Percentiles rank a stretch among this genome's conserved stretches.
Conservation (phyloP, 2,329 filamentous ascomycete species). For the Paecilomyces formosus region DNA sequence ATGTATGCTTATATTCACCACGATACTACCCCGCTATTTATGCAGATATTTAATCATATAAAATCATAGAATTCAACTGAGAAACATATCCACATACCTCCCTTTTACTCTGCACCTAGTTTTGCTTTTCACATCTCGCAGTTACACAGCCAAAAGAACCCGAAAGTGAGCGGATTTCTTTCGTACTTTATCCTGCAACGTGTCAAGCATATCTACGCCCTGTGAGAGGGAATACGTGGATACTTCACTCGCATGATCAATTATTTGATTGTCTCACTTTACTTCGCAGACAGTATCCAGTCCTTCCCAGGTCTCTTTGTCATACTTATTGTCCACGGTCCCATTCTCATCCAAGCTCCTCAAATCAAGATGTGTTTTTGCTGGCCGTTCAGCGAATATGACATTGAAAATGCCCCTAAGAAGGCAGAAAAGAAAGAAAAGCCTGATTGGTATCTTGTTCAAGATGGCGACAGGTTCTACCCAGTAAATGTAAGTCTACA, state of each 20-base stretch:
- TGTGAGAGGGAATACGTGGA: background rate
- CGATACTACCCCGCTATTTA: background rate
- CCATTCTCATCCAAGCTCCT: background rate
- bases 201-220: background rate
- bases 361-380: slow-evolving; percentile 3
- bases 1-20: background rate
- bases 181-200: background rate
- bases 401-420: background rate
- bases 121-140: too few relatives aligned
- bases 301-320: background rate
- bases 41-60: background rate
- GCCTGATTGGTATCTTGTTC: slow-evolving; percentile 8
- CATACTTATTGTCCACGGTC: background rate
- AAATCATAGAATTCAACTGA: background rate
- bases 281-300: background rate
- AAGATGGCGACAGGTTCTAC: slow-evolving; percentile 7
- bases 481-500: background rate
- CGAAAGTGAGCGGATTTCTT: background rate
- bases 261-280: background rate
- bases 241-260: background rate
- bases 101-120: background rate
- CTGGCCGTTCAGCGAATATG: slow-evolving; percentile 1
- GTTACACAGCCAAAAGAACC: too few relatives aligned
- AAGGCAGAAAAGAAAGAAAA: slow-evolving; percentile 2
- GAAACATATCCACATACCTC: background rate